These are phyloP conservation scores for Cercospora beticola DNA, from an alignment of 2,329 filamentous ascomycete species.

Conservation along the genomic window DNA sequence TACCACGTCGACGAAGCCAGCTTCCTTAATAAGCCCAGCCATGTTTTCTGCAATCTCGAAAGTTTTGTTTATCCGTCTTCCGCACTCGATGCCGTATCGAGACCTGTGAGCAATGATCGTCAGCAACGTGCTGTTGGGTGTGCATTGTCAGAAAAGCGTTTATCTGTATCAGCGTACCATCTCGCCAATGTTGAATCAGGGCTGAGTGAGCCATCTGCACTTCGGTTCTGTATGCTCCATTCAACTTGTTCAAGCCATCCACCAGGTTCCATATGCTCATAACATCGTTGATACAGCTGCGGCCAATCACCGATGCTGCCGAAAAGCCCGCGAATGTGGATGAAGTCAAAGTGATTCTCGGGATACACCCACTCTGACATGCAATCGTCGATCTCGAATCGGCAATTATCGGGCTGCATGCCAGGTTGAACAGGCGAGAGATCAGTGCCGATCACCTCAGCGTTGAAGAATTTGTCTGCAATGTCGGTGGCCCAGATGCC, in stretches of 20 bases:
- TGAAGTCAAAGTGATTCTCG: conserved; percentile 42
- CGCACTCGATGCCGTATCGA: conserved; percentile 26
- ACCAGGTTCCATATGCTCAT: conserved; percentile 42
- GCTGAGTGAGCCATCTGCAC: conserved; percentile 33
- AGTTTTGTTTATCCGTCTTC: conserved; percentile 31
- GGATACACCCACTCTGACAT: conserved; percentile 44
- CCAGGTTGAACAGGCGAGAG: conserved; percentile 37
- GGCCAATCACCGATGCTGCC: conserved; percentile 45
- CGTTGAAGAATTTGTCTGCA: conserved; percentile 34
- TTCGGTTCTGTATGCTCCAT: conserved; percentile 33
- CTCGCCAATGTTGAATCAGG: conserved; percentile 28
- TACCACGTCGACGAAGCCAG: conserved; percentile 50
- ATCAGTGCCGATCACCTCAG: conserved; percentile 42
- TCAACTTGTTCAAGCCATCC: conserved; percentile 48
- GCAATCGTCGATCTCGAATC: conserved; percentile 49
- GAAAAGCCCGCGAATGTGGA: conserved; percentile 45
- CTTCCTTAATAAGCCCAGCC: conserved; percentile 32
- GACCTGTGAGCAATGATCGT: background rate
- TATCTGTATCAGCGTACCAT: conserved; percentile 19
- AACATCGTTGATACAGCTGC: conserved; percentile 41
- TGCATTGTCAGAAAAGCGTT: background rate
- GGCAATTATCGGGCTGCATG: conserved; percentile 41
- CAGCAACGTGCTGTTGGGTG: background rate
- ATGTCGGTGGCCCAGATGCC: conserved; percentile 44
- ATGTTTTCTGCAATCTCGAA: conserved; percentile 35